Conservation (phyloP, 345 rosid genomes). For the Cochlearia excelsa region DNA sequence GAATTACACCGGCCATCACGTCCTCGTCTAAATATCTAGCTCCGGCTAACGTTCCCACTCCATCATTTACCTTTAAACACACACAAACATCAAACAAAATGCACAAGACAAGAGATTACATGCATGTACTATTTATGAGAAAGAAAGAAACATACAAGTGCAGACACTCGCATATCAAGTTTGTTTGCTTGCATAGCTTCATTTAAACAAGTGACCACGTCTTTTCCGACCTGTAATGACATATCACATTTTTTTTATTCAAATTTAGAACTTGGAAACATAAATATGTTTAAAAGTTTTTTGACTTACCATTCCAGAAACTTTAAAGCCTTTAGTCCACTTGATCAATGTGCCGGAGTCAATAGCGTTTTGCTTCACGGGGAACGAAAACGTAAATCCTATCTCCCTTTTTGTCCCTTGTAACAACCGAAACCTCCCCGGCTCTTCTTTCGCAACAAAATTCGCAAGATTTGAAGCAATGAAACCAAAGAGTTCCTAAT, state of each 20-base stretch:
- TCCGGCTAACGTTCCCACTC: slow-evolving; percentile 79
- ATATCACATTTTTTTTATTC: background rate
- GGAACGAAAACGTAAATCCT: slow-evolving; percentile 90
- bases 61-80: slow-evolving; percentile 62
- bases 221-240: slow-evolving; percentile 58
- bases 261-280: background rate
- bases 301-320: slow-evolving; percentile 66
- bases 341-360: slow-evolving; percentile 73
- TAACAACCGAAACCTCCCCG: slow-evolving; percentile 48
- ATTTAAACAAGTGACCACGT: slow-evolving; percentile 77
- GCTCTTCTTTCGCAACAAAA: slow-evolving; percentile 50
- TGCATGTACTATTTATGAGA: background rate
- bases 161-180: slow-evolving; percentile 74
- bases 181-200: slow-evolving; percentile 71
- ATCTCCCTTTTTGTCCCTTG: slow-evolving; percentile 66
- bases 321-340: slow-evolving; percentile 88
- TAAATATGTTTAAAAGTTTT: background rate
- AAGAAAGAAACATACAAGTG: slow-evolving; percentile 47
- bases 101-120: slow-evolving; percentile 13
- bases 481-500: slow-evolving; percentile 76
- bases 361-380: slow-evolving; percentile 70
- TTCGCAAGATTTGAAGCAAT: slow-evolving; percentile 59
- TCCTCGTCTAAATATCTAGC: slow-evolving; percentile 81
- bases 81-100: slow-evolving; percentile 1
- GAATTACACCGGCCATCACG: slow-evolving; percentile 83